Conservation (phyloP, 2,329 filamentous ascomycete species). For the Epicoccum sorghinum region DNA sequence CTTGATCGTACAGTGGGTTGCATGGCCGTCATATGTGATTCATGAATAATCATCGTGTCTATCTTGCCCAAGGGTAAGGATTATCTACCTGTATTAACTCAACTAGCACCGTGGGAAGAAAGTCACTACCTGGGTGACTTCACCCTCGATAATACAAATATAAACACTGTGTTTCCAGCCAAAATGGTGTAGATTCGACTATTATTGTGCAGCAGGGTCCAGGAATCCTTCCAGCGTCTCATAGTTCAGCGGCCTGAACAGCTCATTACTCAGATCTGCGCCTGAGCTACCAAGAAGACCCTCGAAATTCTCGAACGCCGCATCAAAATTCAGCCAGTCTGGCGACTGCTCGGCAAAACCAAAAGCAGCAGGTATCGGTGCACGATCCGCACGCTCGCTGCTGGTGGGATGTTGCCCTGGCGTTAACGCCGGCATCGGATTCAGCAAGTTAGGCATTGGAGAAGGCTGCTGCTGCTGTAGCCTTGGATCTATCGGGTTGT, state of each 20-base stretch:
- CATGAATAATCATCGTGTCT: too few species aligned
- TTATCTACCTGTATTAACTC: too few species aligned
- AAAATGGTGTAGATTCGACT: too few species aligned
- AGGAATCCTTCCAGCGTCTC: constrained; percentile 43
- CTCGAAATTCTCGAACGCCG: constrained; percentile 50
- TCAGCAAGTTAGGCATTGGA: constrained; percentile 39
- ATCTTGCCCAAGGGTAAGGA: too few species aligned
- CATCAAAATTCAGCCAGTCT: constrained; percentile 49
- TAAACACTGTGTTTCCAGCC: too few species aligned
- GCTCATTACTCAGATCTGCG: constrained; percentile 47
- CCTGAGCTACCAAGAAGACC: constrained; percentile 46
- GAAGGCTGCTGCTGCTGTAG: constrained; percentile 38
- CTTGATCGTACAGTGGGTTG: neutral
- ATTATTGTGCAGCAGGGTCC: constrained; percentile 30
- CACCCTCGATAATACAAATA: too few species aligned
- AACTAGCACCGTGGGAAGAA: too few species aligned
- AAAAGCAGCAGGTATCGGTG: constrained; percentile 28
- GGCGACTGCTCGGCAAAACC: constrained; percentile 45
- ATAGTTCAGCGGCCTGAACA: constrained; percentile 46
- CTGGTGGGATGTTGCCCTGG: constrained; percentile 48
- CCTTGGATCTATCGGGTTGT: constrained; percentile 43
- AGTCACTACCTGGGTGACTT: too few species aligned
- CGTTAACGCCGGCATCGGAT: constrained; percentile 32
- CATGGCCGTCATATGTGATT: too few species aligned
- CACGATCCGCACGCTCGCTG: constrained; percentile 42